Evolutionary conservation across 345 rosid species (phyloP).

Genomic region (Adansonia digitata): DNA sequence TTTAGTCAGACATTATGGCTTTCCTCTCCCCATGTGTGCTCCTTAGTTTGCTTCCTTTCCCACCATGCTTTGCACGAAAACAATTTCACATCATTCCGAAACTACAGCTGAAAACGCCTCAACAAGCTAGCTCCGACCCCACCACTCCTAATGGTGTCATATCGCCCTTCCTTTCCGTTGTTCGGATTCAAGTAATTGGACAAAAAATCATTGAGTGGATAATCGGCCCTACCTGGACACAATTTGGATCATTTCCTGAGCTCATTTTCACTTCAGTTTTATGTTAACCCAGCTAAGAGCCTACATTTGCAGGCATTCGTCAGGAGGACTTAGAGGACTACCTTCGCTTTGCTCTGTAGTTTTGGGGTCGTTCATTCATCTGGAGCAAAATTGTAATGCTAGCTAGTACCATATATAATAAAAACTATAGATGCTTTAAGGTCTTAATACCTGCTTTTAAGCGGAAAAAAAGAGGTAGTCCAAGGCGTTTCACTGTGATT

Average conservation of each 20-base stretch:
- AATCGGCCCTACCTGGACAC: not conserved
- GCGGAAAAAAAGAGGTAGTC: not conserved
- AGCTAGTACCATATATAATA: not conserved
- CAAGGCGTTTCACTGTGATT: not conserved
- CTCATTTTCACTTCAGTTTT: not conserved
- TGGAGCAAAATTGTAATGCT: not conserved
- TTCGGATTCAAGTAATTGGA: not conserved
- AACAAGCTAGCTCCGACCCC: constrained; percentile 7
- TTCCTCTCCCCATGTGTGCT: constrained; percentile 13
- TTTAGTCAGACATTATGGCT: constrained; percentile 6
- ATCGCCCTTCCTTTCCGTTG: not conserved
- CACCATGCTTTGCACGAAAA: constrained; percentile 2
- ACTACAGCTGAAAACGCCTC: constrained; percentile 8
- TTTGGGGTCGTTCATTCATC: not conserved
- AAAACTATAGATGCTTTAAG: not conserved
- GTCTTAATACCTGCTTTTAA: not conserved
- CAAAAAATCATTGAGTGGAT: constrained; percentile 6
- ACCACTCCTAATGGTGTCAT: constrained; percentile 12
- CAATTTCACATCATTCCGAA: constrained; percentile 12
- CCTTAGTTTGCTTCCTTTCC: constrained; percentile 1
- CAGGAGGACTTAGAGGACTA: not conserved
- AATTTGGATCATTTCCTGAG: not conserved
- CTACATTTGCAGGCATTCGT: not conserved
- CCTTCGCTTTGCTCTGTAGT: not conserved
- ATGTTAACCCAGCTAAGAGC: not conserved